Base-by-base conservation (phyloP, 2,329 filamentous ascomycete species). In the Tolypocladium nubicola region DNA sequence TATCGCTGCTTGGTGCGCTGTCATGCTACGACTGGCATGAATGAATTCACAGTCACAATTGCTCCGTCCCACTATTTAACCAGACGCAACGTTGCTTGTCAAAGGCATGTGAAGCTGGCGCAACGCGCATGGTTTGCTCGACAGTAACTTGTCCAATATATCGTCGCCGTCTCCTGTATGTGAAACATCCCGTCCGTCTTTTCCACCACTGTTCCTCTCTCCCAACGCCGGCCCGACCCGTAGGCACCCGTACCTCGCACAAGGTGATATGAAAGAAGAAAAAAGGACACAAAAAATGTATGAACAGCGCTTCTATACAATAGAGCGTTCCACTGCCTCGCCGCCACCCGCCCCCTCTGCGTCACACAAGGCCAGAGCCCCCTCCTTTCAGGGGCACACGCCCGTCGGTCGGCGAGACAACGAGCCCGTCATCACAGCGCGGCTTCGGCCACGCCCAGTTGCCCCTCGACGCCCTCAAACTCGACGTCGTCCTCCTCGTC, bases 401-500 rank as follows among this genome's bases (percentile, higher is more conserved):
- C 13, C 19, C 47, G 10, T 21, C 11, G 47, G 30, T 37, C 47
- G 2, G n/a, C 47, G 30, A 52, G 30, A 37, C 30, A 7, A 6
- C 30, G 21, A 19, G 13, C 30, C 11, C 47, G 13, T n/a, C 30
- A 52, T 61, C 56, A 60, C 57, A 62, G 60, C 49, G 59, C 59
- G 45, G 43, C 67, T 58, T 69, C 67, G 26, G 64, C 64, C 10
- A 65, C 63, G 35, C 65, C 65, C 53, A 63, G 64, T 26, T 67
- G 63, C 4, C 65, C 68, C 43, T 71, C 71, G 47, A 70, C 70
- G 9, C 70, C 73, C 45, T 73, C 73, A 57, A 72, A 67, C 49
- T 75, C 75, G 33, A 72, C 61, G 35, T 77, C 76, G 16, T 80
- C 79, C 1, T 78, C 78, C 1, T 79, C 79, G 1, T 81, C 80